Evolutionary conservation across 169 alveolate genomes (phyloP).

Genomic region (Besnoitia besnoiti): DNA sequence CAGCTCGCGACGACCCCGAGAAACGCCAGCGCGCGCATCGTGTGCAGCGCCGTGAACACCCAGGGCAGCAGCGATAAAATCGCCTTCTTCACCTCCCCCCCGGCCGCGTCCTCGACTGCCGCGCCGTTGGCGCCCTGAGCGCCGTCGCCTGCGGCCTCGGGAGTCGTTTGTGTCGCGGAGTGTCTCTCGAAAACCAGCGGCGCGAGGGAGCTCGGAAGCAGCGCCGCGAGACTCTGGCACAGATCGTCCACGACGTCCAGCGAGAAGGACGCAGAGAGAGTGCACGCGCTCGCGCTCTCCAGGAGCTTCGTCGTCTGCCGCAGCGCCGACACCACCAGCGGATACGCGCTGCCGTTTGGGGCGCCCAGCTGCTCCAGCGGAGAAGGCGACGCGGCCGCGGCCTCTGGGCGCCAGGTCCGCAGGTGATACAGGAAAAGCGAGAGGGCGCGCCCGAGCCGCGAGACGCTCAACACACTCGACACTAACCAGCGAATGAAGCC

Average conservation of each 20-base stretch:
- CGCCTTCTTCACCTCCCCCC: not conserved
- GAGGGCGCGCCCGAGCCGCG: conserved; percentile 15
- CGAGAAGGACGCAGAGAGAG: not conserved
- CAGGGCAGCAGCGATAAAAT: not conserved
- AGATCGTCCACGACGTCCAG: not conserved
- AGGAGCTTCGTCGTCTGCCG: not conserved
- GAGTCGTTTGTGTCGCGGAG: not conserved
- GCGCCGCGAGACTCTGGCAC: not conserved
- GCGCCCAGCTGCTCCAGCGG: not conserved
- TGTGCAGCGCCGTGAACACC: not conserved
- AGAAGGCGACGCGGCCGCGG: not conserved
- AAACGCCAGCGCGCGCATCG: not conserved
- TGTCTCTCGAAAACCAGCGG: not conserved
- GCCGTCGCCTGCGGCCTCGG: not conserved
- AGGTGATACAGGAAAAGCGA: not conserved
- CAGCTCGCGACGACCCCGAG: not conserved
- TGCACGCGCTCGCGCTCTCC: conserved; percentile 21
- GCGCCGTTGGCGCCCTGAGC: not conserved
- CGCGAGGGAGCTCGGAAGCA: not conserved
- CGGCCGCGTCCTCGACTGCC: not conserved
- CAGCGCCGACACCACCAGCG: not conserved
- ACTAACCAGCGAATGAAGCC: conserved; percentile 28
- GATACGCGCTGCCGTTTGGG: not conserved
- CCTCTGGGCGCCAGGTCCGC: not conserved
- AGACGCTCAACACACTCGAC: not conserved